Conservation (phyloP, 306 rosid genomes). For the Boehmeria nivea region DNA sequence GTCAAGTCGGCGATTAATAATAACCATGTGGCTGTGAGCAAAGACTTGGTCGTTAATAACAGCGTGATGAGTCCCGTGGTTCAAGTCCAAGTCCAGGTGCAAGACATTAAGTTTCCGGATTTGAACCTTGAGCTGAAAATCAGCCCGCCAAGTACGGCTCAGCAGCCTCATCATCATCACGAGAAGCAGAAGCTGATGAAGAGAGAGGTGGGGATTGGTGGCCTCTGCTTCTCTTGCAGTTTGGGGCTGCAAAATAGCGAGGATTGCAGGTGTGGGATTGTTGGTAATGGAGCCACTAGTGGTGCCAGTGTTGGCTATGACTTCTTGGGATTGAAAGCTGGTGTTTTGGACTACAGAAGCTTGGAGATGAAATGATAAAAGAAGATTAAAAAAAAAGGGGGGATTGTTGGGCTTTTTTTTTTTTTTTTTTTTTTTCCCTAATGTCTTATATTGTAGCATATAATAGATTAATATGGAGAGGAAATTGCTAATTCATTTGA, state of each 20-base stretch:
- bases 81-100: conserved; percentile 20
- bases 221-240: conserved; percentile 43
- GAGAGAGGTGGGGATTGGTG: conserved; percentile 22
- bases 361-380: conserved; percentile 67
- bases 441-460: not conserved
- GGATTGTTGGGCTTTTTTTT: too few relatives aligned
- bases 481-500: conserved; percentile 14
- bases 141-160: conserved; percentile 72
- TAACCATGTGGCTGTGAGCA: conserved; percentile 18
- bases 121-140: conserved; percentile 83
- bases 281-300: conserved; percentile 3
- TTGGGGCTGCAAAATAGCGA: conserved; percentile 42
- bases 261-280: conserved; percentile 44
- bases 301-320: conserved; percentile 46
- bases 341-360: conserved; percentile 74
- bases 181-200: conserved; percentile 29
- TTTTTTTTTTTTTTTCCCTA: not conserved
- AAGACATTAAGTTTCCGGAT: too few relatives aligned
- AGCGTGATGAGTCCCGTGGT: not conserved
- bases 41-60: conserved; percentile 4
- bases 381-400: conserved; percentile 11
- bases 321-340: conserved; percentile 74
- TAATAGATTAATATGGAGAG: conserved; percentile 7
- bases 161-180: too few relatives aligned
- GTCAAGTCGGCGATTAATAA: too few relatives aligned